Evolutionary conservation across 352 stramenopile species (phyloP), one percentile per base, ranked within the genome.

Genomic region (Phytophthora citrophthora): DNA sequence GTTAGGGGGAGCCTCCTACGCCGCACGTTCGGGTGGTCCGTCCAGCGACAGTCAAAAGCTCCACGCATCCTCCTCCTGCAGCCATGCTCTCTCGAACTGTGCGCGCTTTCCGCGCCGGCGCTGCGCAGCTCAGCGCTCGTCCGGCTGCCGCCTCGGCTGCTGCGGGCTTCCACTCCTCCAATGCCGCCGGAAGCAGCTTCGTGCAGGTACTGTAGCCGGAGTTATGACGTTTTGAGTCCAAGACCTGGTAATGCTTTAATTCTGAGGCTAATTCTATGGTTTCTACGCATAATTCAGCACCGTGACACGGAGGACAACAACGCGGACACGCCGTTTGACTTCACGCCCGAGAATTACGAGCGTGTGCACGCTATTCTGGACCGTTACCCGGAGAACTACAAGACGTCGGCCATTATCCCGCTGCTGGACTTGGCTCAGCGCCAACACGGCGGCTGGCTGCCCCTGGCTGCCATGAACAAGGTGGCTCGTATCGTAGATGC

Each of bases 371-470:
- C 91, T 24, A 98, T 99, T 53, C 70, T 99, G 46, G 85, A 90
- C 52, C 97, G 98, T 64, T 99, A 99, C 77, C 98, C 98, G 39
- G 88, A 97, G 62, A 99, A 99, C 87, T 99, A 99, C 90, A 99
- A 99, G 81, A 86, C 97, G 71, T 98, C 94, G 64, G 94, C 89
- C 23, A 99, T 99, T 74, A 99, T 99, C 65, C 98, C 98, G 56
- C 78, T 99, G 61, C 86, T 99, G 45, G 98, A 99, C 76, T 72
- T 98, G 52, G 95, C 95, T 40, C 95, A 98, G 76, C 86, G 94
- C 53, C 95, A 99, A 82, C 88, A 98, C 69, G 97, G 97, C 47
- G 98, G 98, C 55, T 99, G 97, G 94, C 88, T 99, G 34, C 96
- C 97, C 6, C 82, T 99, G 7, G 96, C 97, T 18, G 98, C 98